Conservation (phyloP, 345 rosid species). For the Theobroma cacao region DNA sequence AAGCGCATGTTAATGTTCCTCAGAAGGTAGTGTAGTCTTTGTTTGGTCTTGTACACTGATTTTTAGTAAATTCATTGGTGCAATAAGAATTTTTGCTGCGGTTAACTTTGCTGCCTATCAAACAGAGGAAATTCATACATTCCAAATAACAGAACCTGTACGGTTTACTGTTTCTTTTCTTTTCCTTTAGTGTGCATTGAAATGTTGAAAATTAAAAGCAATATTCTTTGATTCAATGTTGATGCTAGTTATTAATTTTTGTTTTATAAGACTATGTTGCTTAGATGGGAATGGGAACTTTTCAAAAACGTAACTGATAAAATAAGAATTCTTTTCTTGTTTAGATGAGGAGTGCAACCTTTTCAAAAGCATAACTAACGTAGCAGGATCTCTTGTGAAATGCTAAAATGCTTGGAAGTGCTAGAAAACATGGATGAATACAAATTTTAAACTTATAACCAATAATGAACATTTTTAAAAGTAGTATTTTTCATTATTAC, state of each 20-base stretch:
- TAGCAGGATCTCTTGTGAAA: background rate
- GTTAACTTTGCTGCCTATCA: background rate
- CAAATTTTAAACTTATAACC: background rate
- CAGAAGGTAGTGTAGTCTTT: constrained; percentile 31
- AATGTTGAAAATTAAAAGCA: background rate
- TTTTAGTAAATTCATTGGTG: background rate
- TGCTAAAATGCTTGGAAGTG: background rate
- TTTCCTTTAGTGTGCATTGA: background rate
- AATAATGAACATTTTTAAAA: background rate
- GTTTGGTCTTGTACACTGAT: background rate
- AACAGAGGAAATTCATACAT: background rate
- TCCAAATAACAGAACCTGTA: background rate
- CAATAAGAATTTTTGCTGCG: background rate
- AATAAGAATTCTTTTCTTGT: background rate
- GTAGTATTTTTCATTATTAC: background rate
- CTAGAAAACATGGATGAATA: background rate
- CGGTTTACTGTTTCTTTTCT: background rate
- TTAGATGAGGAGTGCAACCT: background rate
- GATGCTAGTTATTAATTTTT: background rate
- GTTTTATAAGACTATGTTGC: background rate
- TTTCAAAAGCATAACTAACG: background rate
- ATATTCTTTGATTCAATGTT: background rate
- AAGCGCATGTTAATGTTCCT: constrained; percentile 18
- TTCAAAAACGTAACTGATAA: too few relatives aligned
- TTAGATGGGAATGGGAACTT: background rate